Conservation (phyloP, 345 rosid genomes). For the Eucalyptus cloeziana region DNA sequence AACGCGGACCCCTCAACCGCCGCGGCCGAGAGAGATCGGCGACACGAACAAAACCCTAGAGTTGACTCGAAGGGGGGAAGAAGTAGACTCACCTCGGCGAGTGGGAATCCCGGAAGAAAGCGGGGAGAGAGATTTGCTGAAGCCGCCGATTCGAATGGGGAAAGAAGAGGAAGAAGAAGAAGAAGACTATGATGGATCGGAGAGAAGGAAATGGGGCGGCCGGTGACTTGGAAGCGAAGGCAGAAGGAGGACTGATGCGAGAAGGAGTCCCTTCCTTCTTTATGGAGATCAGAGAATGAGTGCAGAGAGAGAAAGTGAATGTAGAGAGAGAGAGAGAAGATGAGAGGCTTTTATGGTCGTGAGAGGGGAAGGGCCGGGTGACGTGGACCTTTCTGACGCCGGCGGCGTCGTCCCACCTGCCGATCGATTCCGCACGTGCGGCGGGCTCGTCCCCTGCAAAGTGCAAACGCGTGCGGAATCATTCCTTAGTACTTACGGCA, state of each 20-base stretch:
- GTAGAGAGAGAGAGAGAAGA: background rate
- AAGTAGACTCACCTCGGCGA: background rate
- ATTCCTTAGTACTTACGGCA: background rate
- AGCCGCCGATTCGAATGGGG: background rate
- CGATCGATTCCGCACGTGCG: background rate
- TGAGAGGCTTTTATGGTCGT: slow-evolving; percentile 9
- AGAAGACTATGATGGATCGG: background rate
- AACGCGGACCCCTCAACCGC: background rate
- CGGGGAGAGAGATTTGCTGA: background rate
- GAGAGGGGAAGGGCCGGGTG: background rate
- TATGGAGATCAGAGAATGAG: background rate
- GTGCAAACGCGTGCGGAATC: background rate
- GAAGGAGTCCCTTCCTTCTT: background rate
- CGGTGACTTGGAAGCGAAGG: background rate
- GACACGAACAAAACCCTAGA: slow-evolving; percentile 11
- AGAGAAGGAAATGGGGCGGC: background rate
- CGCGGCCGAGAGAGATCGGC: background rate
- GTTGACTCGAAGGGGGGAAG: slow-evolving; percentile 7
- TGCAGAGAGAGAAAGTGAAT: background rate
- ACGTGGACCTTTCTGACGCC: slow-evolving; percentile 9
- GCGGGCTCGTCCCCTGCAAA: background rate
- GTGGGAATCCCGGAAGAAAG: background rate
- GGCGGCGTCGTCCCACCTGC: background rate
- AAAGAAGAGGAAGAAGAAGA: background rate
- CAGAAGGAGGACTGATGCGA: background rate